These are phyloP conservation scores for Pleurozium schreberi DNA, from an alignment of 225 moss, liverwort and hornwort species.

Conservation along the genomic window DNA sequence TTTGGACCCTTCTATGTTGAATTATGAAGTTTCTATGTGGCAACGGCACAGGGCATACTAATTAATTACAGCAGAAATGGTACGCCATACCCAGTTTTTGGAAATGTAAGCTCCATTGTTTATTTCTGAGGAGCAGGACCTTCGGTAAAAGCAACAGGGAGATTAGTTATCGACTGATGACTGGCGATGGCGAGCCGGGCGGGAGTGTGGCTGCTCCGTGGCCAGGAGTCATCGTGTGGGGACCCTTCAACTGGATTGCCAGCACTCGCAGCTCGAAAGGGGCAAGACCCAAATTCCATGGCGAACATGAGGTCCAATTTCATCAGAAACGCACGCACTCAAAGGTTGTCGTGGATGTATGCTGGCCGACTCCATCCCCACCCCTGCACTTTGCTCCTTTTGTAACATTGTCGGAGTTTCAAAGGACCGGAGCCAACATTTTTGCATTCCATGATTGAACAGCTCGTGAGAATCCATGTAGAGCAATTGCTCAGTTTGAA, in stretches of 20 bases:
- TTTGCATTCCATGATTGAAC: not conserved
- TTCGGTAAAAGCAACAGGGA: not conserved
- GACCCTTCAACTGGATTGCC: not conserved
- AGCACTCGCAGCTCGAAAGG: not conserved
- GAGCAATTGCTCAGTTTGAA: not conserved
- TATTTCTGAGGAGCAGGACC: not conserved
- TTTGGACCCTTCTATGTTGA: too few species aligned
- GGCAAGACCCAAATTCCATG: not conserved
- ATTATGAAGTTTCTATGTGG: too few species aligned
- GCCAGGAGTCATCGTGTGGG: constrained; percentile 20
- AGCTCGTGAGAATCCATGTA: not conserved
- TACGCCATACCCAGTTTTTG: not conserved
- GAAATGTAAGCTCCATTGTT: not conserved
- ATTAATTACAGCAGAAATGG: too few species aligned
- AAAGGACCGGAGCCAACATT: not conserved
- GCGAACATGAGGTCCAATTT: constrained; percentile 8
- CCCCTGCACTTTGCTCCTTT: not conserved
- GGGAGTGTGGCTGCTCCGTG: constrained; percentile 24
- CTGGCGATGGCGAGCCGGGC: not conserved
- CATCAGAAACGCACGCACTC: not conserved
- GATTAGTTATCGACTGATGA: not conserved
- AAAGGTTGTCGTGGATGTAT: not conserved
- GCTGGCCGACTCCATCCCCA: not conserved
- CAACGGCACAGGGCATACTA: too few species aligned
- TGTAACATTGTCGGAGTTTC: not conserved